Base-by-base conservation (phyloP, 352 stramenopile species). In the Pythium aristosporum region DNA sequence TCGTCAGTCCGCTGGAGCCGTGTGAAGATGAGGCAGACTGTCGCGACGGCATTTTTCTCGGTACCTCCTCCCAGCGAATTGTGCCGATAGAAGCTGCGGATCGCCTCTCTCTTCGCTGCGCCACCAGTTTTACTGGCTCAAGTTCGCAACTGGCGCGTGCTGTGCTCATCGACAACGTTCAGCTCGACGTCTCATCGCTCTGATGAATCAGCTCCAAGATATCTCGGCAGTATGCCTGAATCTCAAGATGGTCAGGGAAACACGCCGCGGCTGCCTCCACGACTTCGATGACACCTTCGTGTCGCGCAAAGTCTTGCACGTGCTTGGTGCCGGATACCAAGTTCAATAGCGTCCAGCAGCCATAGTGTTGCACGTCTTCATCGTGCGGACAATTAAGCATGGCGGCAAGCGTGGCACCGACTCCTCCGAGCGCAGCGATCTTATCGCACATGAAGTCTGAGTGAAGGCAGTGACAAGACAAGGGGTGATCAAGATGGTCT, bases 211-310 rank as follows among this genome's bases (percentile, higher is more conserved):
- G 72, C 44, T 73, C 79, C 28, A 97, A 68, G 34, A 96, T 82
- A 30, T 87, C 59, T 30, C 52, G 42, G 18, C 67, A 70, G 63
- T 92, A 94, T 52, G 96, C 84, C 60, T 92, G 81, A 54, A 98
- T 92, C 0, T 73, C 77, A 18, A 71, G 43, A 50, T 96, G 74
- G 8, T 92, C 80, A 12, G 84, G 67, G 67, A 97, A 96, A 28
- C 88, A 94, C 16, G 80, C 86, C 57, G 92, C 74, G 0, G 89
- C 85, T 18, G 87, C 78, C 51, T 97, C 77, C 10, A 85, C 76
- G 12, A 97, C 89, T 66, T 96, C 85, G 16, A 86, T 74, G 3
- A 92, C 89, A 2, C 84, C 81, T 63, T 91, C 84, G 49, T 60
- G 77, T 13, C 73, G 73, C 9, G 80, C 84, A 71, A 89, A 92